A percentile compares a stretch with the other conserved stretches of the same genome.
These are phyloP conservation scores for Cicer pinnatifidum DNA, from an alignment of 306 rosid species.

Conservation along the genomic window DNA sequence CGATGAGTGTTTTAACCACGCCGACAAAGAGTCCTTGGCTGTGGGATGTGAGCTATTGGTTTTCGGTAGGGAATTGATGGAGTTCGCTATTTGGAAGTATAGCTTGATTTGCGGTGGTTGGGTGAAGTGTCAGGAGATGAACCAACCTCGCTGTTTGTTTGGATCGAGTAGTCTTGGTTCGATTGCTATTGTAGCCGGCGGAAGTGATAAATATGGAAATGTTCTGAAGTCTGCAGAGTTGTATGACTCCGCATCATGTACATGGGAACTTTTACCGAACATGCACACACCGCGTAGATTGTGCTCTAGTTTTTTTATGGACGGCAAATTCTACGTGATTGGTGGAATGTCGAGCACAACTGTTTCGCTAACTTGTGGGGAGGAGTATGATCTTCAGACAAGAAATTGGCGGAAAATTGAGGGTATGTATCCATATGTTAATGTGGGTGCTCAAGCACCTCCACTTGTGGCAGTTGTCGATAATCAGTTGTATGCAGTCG, in stretches of 20 bases:
- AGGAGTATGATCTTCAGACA: slow-evolving; percentile 79
- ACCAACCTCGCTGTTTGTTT: slow-evolving; percentile 88
- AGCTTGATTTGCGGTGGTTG: slow-evolving; percentile 61
- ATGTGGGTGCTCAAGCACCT: slow-evolving; percentile 84
- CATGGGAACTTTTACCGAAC: slow-evolving; percentile 76
- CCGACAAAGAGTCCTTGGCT: slow-evolving; percentile 94
- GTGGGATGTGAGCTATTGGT: slow-evolving; percentile 82
- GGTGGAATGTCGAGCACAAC: slow-evolving; percentile 88
- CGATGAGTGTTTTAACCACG: slow-evolving; percentile 89
- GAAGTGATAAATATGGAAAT: slow-evolving; percentile 74
- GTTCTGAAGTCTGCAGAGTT: slow-evolving; percentile 78
- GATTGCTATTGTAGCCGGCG: slow-evolving; percentile 86
- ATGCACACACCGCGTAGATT: slow-evolving; percentile 86
- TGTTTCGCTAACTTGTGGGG: slow-evolving; percentile 83
- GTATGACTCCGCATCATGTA: slow-evolving; percentile 70
- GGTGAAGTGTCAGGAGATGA: slow-evolving; percentile 81
- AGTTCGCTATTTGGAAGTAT: slow-evolving; percentile 91
- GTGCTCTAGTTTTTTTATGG: slow-evolving; percentile 92
- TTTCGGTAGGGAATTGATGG: slow-evolving; percentile 83
- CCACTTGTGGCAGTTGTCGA: slow-evolving; percentile 96
- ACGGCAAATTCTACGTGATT: slow-evolving; percentile 81
- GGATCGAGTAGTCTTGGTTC: slow-evolving; percentile 87
- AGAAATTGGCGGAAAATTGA: slow-evolving; percentile 79
- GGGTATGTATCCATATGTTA: slow-evolving; percentile 84
- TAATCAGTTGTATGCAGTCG: slow-evolving; percentile 78